Evolutionary conservation across 768 basidiomycete genomes (phyloP), one percentile per base, ranked within the genome.

Genomic region (Leucocoprinus birnbaumii): DNA sequence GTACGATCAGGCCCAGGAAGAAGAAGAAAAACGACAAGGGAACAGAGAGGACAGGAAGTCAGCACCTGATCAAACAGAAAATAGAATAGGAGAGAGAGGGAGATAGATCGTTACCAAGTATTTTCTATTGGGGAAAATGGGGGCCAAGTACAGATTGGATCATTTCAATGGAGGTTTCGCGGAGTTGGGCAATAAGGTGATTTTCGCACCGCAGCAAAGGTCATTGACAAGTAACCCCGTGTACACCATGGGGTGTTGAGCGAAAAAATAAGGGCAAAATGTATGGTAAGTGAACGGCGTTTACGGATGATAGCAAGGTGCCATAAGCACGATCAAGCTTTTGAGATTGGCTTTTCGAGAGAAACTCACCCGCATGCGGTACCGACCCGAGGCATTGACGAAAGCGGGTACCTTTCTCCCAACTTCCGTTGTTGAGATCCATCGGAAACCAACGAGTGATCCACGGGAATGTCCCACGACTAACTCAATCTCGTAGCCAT

Each of bases 391-490:
- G 22, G 79, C 83, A 61, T 92, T 92, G 40, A 92, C 84, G 52
- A 85, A 86, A 5, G 79, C 82, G 8, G 78, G 68, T 40, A 86
- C 81, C 41, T 64, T 68, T 55, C 69, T 73, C 22, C 84, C 87
- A 59, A 83, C 83, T 44, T 80, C 74, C 1, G 83, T 73, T 14
- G 78, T 83, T 63, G 84, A 83, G 22, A 90, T 62, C 89, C 90
- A 93, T 55, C 77, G 72, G 63, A 87, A 80, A 0, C 75, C 80
- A 18, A 79, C 80, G n/a, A 91, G 66, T 21, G 85, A 82, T 6
- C 87, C 91, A 34, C 89, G 83, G 14, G 90, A 93, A 67, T 94
- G 91, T 1, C 85, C 89, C 5, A 94, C 79, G 37, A 93, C 65
- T 51, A 88, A 68, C 62, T 86, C 85, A 47, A 91, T 69, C 31